Conservation (phyloP, 495 filamentous ascomycete genomes). For the Penicillium robsamsonii region DNA sequence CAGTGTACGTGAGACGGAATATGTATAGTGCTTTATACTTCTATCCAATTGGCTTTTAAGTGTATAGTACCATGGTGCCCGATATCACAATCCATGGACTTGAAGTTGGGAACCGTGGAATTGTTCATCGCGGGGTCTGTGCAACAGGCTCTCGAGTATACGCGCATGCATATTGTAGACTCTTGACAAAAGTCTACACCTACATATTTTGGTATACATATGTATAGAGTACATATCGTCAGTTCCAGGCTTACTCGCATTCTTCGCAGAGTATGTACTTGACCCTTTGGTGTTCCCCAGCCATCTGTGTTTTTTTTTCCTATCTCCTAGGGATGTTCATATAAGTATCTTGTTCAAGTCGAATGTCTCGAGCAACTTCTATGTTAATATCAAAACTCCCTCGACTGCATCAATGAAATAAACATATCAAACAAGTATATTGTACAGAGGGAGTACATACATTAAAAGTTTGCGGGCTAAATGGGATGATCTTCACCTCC, state of each 20-base stretch:
- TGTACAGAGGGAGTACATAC: neutral
- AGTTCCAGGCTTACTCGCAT: neutral
- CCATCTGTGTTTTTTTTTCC: neutral
- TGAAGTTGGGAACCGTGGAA: neutral
- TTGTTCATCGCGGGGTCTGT: neutral
- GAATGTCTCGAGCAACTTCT: neutral
- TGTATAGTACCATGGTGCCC: neutral
- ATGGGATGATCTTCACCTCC: conserved; percentile 14
- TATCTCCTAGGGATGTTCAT: neutral
- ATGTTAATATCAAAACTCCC: neutral
- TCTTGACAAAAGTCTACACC: neutral
- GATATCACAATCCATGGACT: neutral
- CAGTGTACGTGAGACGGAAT: neutral
- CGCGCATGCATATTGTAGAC: neutral
- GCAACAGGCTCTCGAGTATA: neutral
- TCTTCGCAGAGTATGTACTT: neutral
- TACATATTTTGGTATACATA: neutral
- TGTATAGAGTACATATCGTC: neutral
- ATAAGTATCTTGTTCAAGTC: neutral
- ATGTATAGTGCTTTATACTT: neutral
- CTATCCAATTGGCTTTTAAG: neutral
- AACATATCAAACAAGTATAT: neutral
- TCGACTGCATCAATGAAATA: neutral
- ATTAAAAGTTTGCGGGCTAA: neutral
- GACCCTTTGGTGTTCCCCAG: conserved; percentile 3